Base-by-base conservation (phyloP, 345 rosid species). In the Eutrema yunnanense region DNA sequence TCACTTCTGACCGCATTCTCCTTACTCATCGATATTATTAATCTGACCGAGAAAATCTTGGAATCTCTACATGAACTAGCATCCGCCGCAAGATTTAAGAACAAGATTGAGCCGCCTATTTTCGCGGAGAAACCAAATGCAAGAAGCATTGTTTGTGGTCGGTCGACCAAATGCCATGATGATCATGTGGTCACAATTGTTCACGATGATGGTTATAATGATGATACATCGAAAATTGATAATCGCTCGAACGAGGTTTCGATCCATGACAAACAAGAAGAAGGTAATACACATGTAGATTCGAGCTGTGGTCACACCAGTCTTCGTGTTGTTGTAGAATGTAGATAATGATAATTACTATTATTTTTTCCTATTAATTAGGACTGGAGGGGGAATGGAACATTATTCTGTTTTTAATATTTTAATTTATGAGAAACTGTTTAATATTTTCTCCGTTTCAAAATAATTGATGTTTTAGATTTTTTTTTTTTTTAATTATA, bases 11-110 rank as follows among this genome's bases (percentile, higher is more conserved):
- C 92, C 0, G 83, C 85, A 5, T 82, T 85, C 53, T 88, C 92
- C 0, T 61, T 89, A 1, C 80, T 92, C 3, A 80, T 75, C 16
- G 90, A 89, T 12, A 75, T 86, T 36, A 86, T 83, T 30, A 68
- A 78, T 4, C 78, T 80, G 73, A 81, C 80, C 2, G 85, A 89
- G 50, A 79, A 73, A 44, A 81, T 89, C 26, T 81, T 83, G n/a
- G 86, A 89, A 62, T 75, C 86, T 0, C 76, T 83, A 16, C 59
- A 76, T 41, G 86, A 89, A 67, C 86, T 91, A 26, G 84, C 91
- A 16, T 75, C 84, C 0, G 68, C 59, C 22, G 92, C 93, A 3
- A 52, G 71, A 9, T 87, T 91, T 66, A 69, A 79, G 71, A 73
- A 38, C 38, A 64, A 71, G 16, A 12, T 8, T 40, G 82, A 83